Evolutionary conservation across 257 asterid species (phyloP).

Genomic region (Craterostigma plantagineum): DNA sequence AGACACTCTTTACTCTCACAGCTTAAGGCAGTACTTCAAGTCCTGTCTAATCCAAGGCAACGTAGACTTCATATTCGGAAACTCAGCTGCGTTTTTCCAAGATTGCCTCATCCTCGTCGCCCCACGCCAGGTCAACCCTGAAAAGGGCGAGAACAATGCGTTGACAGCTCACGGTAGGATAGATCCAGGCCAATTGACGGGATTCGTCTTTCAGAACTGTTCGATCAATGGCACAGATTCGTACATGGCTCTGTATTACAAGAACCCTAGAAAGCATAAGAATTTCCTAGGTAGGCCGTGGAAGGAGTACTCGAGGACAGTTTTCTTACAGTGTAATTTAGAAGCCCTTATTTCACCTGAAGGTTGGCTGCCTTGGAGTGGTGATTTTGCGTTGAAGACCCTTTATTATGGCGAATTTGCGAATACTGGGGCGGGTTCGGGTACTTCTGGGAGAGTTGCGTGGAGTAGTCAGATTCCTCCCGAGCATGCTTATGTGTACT

Average conservation of each 20-base stretch:
- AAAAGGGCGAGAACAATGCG: neutral
- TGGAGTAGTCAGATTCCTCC: neutral
- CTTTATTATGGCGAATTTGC: neutral
- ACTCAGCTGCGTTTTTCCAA: neutral
- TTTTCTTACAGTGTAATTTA: neutral
- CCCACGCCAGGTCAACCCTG: neutral
- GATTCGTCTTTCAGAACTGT: neutral
- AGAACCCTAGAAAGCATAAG: neutral
- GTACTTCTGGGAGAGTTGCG: neutral
- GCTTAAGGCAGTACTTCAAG: slow-evolving; percentile 1
- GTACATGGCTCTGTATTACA: slow-evolving; percentile 1
- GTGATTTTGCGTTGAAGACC: neutral
- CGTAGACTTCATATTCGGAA: slow-evolving; percentile 1
- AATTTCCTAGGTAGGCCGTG: slow-evolving; percentile 1
- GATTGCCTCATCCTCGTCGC: neutral
- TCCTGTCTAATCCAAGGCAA: neutral
- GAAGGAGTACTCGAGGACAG: slow-evolving; percentile 1
- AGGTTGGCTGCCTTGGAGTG: slow-evolving; percentile 2
- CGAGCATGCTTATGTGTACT: neutral
- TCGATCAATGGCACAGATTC: neutral
- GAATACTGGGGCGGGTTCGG: neutral
- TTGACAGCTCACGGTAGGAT: neutral
- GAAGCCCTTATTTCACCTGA: slow-evolving; percentile 1
- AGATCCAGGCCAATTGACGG: neutral
- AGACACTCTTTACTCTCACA: neutral